Conservation (phyloP, 2,329 filamentous ascomycete species). For the Fusarium sp. region DNA sequence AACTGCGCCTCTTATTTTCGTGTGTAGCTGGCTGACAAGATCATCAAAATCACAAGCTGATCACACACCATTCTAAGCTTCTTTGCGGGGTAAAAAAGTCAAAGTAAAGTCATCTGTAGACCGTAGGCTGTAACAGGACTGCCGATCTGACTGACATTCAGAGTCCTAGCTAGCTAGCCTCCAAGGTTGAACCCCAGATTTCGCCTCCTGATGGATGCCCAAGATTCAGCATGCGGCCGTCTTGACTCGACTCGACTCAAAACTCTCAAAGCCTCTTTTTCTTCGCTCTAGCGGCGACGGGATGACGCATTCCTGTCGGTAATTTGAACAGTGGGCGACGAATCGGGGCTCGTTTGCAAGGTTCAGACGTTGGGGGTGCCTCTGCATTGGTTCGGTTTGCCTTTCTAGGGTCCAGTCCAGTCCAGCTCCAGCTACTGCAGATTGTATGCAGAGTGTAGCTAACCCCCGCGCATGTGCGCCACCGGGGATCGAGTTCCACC, state of each 20-base stretch:
- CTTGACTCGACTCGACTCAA: conserved; percentile 12
- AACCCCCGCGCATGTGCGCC: conserved; percentile 23
- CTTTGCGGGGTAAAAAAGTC: conserved; percentile 38
- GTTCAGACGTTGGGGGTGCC: conserved; percentile 3
- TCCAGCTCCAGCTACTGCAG: too few species aligned
- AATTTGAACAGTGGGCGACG: conserved; percentile 34
- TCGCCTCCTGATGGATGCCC: conserved; percentile 15
- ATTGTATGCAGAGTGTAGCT: too few species aligned
- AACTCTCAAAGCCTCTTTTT: conserved; percentile 5
- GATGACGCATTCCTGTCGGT: conserved; percentile 50
- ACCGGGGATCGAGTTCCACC: conserved; percentile 23
- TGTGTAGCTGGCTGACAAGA: conserved; percentile 29
- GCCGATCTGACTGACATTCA: conserved; percentile 20
- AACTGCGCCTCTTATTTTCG: conserved; percentile 25
- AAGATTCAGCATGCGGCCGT: not conserved
- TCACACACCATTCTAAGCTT: conserved; percentile 12
- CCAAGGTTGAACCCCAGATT: conserved; percentile 36
- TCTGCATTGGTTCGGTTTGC: not conserved
- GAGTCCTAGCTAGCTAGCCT: not conserved
- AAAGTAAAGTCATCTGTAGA: conserved; percentile 20
- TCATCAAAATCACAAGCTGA: conserved; percentile 26
- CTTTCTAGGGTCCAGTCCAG: conserved; percentile 23
- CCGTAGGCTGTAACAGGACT: conserved; percentile 3
- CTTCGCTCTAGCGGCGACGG: conserved; percentile 33
- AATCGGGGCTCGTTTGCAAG: conserved; percentile 36